Evolutionary conservation across 1,139 yeast genomes (phyloP), one percentile per base, ranked within the genome.

Genomic region (Yamadazyma membranifaciens): DNA sequence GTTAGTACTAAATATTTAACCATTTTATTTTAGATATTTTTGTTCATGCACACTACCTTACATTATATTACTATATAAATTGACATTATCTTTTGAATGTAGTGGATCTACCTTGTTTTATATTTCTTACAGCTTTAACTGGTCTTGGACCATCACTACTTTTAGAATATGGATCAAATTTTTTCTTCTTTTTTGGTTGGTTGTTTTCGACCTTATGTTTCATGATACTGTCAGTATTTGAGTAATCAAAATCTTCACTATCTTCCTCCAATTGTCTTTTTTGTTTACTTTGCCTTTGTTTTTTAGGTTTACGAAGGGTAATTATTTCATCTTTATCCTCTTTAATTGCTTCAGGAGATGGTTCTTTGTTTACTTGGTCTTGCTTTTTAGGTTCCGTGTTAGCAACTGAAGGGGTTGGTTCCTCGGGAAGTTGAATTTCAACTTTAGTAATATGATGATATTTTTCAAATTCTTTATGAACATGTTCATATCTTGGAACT

Each of bases 151-250:
- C 83, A 28, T 63, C 65, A 28, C 69, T 64, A 6, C 66, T 68
- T 40, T 57, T 59, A 6, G 69, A 57, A 50, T 81, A 83, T 2
- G 91, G 89, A 60, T 83, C 84, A 49, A 80, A 83, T 3, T 75
- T 64, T 44, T 75, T 69, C 54, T 75, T 76, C 53, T 72, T 76
- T 37, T 54, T 52, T 7, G 42, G 43, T 9, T 52, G 48, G 47
- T 25, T 45, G 43, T 59, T 46, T 37, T 56, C 35, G 11, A 27
- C n/a, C 13, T 30, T 31, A 31, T 54, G 59, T 34, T 63, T 60
- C 56, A 78, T 57, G 17, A 82, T 63, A 47, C 73, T 78, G 40
- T 78, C 74, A 14, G 74, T 70, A 32, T 60, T 67, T 1, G 67
- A 57, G 51, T 81, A 80, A 47, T 83, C 78, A 51, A 78, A 57